phyloP scores from a whole-genome alignment of 2,329 filamentous ascomycete genomes.

The Botrytis paeoniae region DNA sequence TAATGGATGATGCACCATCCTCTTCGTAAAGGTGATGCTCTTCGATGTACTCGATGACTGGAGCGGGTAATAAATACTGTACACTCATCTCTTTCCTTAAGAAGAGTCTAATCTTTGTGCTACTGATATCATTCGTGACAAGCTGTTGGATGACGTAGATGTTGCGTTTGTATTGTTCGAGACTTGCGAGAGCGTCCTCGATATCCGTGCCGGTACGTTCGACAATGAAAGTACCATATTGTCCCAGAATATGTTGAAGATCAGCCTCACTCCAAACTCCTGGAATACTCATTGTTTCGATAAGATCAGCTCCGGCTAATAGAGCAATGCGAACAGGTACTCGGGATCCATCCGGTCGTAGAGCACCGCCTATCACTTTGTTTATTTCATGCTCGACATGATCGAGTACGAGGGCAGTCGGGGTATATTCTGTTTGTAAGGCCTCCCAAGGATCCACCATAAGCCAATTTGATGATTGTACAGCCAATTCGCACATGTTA shows the following conservation, averaged over 20 bases:
- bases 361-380: constrained; percentile 68
- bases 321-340: constrained; percentile 70
- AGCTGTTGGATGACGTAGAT: constrained; percentile 73
- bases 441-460: constrained; percentile 91
- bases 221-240: constrained; percentile 82
- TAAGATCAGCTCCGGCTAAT: constrained; percentile 74
- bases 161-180: constrained; percentile 81
- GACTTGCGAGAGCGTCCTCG: constrained; percentile 77
- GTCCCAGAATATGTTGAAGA: constrained; percentile 80
- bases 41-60: constrained; percentile 72
- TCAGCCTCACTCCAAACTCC: constrained; percentile 78
- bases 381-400: constrained; percentile 93
- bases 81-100: constrained; percentile 78
- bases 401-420: constrained; percentile 84
- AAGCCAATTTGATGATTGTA: constrained; percentile 72
- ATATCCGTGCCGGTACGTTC: constrained; percentile 86
- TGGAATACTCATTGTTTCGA: constrained; percentile 63
- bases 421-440: constrained; percentile 78
- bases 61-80: constrained; percentile 69
- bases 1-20: constrained; percentile 28
- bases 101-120: constrained; percentile 78
- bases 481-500: constrained; percentile 82
- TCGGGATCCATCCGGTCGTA: constrained; percentile 62
- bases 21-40: constrained; percentile 64
- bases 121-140: constrained; percentile 82